phyloP scores from a whole-genome alignment of 1,139 yeast species.

The Kodamaea derodonti region DNA sequence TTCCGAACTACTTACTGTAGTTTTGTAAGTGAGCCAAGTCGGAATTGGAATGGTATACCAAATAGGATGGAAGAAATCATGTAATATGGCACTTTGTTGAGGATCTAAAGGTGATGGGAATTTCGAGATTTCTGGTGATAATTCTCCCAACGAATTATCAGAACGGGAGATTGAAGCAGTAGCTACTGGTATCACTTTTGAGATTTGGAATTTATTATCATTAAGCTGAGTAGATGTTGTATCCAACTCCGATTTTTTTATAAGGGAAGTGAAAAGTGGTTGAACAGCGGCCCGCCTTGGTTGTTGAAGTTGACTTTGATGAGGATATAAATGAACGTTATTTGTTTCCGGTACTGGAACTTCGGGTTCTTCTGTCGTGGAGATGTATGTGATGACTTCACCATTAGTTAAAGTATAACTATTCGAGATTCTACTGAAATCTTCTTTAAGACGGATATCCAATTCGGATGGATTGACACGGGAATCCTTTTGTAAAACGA shows the following conservation, averaged over 20 bases:
- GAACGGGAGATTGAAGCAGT: slow-evolving; percentile 20
- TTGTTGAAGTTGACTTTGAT: slow-evolving; percentile 19
- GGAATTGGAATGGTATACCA: slow-evolving; percentile 82
- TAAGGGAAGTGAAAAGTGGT: slow-evolving; percentile 69
- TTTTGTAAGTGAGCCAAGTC: slow-evolving; percentile 67
- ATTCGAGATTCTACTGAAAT: slow-evolving; percentile 64
- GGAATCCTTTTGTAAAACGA: slow-evolving; percentile 20
- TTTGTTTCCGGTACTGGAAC: slow-evolving; percentile 8
- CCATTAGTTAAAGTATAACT: slow-evolving; percentile 58
- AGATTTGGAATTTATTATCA: slow-evolving; percentile 47
- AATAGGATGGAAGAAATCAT: slow-evolving; percentile 77
- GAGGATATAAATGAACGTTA: slow-evolving; percentile 15
- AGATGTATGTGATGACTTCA: slow-evolving; percentile 49
- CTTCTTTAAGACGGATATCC: slow-evolving; percentile 38
- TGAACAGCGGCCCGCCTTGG: slow-evolving; percentile 32
- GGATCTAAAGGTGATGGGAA: slow-evolving; percentile 60
- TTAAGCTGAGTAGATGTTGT: slow-evolving; percentile 59
- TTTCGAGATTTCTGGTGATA: slow-evolving; percentile 44
- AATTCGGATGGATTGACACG: slow-evolving; percentile 21
- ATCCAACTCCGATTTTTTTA: slow-evolving; percentile 63
- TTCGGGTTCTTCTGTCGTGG: slow-evolving; percentile 30
- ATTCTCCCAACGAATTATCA: slow-evolving; percentile 44
- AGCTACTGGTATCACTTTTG: slow-evolving; percentile 57
- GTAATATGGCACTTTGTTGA: slow-evolving; percentile 64
- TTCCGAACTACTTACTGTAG: slow-evolving; percentile 14